A percentile compares a stretch with the other conserved stretches of the same genome.
phyloP scores from a whole-genome alignment of 192 early-diverging fungal species.

The Coemansia brasiliensis region DNA sequence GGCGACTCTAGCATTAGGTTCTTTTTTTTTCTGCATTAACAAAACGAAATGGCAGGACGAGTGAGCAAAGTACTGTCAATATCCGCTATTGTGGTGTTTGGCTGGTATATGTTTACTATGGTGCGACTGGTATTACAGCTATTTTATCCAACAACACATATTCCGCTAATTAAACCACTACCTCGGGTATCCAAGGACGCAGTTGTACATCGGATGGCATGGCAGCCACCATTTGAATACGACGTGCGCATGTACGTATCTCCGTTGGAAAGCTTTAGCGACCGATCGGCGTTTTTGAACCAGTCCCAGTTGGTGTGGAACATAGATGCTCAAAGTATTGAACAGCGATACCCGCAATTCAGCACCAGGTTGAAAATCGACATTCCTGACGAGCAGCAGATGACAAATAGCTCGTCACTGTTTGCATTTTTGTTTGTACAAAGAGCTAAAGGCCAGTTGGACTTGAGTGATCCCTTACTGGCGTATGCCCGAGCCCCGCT shows the following conservation, averaged over 20 bases:
- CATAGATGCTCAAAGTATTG: constrained; percentile 25
- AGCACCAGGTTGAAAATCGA: constrained; percentile 11
- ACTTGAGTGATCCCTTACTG: constrained; percentile 21
- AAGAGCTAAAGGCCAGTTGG: constrained; percentile 17
- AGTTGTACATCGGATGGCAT: constrained; percentile 27
- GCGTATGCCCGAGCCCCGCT: constrained; percentile 33
- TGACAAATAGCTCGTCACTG: constrained; percentile 22
- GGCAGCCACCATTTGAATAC: constrained; percentile 49
- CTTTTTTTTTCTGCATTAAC: neutral
- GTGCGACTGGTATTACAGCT: constrained; percentile 17
- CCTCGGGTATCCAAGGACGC: constrained; percentile 1
- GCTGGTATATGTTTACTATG: constrained; percentile 31
- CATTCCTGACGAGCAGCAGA: constrained; percentile 20
- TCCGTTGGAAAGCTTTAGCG: constrained; percentile 13
- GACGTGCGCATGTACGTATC: constrained; percentile 45
- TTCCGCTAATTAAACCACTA: constrained; percentile 36
- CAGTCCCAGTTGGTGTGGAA: constrained; percentile 36
- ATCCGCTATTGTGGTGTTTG: constrained; percentile 22
- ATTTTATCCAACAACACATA: constrained; percentile 47
- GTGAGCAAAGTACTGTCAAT: constrained; percentile 29
- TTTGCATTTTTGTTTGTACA: constrained; percentile 50
- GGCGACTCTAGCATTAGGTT: neutral
- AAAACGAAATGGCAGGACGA: constrained; percentile 19
- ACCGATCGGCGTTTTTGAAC: constrained; percentile 21
- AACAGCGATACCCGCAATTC: constrained; percentile 24